Percentiles rank a stretch among this genome's conserved stretches.
These are phyloP conservation scores for Diplodia mutila DNA, from an alignment of 2,329 filamentous ascomycete species.

Conservation along the genomic window DNA sequence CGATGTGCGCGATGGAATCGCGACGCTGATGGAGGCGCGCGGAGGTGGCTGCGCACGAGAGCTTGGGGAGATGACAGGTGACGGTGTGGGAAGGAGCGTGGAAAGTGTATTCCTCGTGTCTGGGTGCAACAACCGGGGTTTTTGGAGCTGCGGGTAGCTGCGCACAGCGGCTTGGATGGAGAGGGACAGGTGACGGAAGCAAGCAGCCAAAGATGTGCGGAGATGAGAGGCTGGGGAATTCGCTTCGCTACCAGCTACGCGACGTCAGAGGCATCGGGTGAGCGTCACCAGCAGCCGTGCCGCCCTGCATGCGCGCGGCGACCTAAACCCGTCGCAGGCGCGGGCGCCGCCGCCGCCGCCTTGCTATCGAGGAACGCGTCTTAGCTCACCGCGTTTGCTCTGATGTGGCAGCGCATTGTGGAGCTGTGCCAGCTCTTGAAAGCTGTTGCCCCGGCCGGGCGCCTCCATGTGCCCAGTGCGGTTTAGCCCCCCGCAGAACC, in stretches of 20 bases:
- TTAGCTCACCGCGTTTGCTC: conserved; percentile 10
- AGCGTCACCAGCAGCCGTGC: conserved; percentile 12
- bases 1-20: background rate
- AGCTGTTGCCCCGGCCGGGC: conserved; percentile 16
- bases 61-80: too few relatives aligned
- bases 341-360: background rate
- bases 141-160: background rate
- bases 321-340: background rate
- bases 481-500: background rate
- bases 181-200: background rate
- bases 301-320: conserved; percentile 6
- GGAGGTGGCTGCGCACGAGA: conserved; percentile 1
- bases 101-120: too few relatives aligned
- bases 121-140: too few relatives aligned
- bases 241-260: conserved; percentile 15
- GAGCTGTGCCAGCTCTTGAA: conserved; percentile 10
- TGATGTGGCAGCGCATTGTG: conserved; percentile 5
- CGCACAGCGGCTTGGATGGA: background rate
- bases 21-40: conserved; percentile 1
- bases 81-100: too few relatives aligned
- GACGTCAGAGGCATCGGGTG: conserved; percentile 24
- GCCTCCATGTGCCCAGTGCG: conserved; percentile 1
- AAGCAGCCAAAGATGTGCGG: background rate
- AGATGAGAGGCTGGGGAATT: conserved; percentile 17
- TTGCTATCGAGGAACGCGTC: background rate